These are phyloP conservation scores for Colletotrichum gloeosporioides DNA, from an alignment of 2,329 filamentous ascomycete species.

Conservation along the genomic window DNA sequence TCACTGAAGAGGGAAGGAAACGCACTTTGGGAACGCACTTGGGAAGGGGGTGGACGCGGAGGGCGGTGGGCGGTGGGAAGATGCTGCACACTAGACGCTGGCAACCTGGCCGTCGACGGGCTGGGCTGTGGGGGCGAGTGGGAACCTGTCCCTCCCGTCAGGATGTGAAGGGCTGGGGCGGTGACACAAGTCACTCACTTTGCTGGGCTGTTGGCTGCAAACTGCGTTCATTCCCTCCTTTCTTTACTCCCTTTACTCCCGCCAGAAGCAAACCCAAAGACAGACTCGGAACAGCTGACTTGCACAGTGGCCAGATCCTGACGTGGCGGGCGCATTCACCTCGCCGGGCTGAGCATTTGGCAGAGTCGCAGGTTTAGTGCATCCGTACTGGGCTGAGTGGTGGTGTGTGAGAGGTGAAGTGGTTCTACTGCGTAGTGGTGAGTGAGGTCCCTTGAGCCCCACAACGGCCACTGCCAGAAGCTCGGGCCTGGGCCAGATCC, in stretches of 20 bases:
- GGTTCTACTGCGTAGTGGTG: no score
- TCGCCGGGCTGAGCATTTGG: background rate
- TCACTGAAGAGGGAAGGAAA: background rate
- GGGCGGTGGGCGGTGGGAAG: background rate
- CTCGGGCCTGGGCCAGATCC: background rate
- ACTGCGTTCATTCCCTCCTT: background rate
- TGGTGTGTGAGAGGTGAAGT: background rate
- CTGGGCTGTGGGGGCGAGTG: background rate
- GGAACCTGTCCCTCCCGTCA: background rate
- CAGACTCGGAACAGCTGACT: background rate
- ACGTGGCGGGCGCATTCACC: constrained; percentile 16
- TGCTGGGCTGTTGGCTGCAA: background rate
- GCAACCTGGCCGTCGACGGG: background rate
- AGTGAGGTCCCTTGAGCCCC: constrained; percentile 19
- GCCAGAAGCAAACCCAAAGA: background rate
- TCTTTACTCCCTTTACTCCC: background rate
- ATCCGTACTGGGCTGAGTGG: background rate
- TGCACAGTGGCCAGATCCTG: constrained; percentile 5
- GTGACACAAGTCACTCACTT: constrained; percentile 1
- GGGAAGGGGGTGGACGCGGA: background rate
- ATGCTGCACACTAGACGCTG: background rate
- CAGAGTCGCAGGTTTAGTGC: background rate
- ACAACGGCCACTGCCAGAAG: constrained; percentile 16
- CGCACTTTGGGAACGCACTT: background rate
- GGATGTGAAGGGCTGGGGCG: background rate